Percentiles rank a stretch among this genome's conserved stretches.
These are phyloP conservation scores for Dovyalis caffra DNA, from an alignment of 345 rosid species.

Conservation along the genomic window DNA sequence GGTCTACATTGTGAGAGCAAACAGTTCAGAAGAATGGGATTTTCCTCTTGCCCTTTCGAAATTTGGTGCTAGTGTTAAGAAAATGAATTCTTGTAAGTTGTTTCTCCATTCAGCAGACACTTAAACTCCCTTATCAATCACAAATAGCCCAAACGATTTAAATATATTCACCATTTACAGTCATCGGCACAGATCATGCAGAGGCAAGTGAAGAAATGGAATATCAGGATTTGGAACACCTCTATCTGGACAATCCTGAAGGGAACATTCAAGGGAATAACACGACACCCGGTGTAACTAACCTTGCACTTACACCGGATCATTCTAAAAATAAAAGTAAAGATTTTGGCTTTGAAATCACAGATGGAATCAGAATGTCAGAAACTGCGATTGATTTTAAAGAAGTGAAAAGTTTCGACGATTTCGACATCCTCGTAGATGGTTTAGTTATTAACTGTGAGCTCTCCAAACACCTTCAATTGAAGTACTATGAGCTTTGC, in stretches of 20 bases:
- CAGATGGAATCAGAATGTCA: constrained; percentile 29
- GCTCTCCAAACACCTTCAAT: constrained; percentile 29
- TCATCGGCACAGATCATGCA: background rate
- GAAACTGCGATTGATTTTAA: constrained; percentile 27
- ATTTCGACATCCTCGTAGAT: constrained; percentile 33
- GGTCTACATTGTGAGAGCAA: constrained; percentile 39
- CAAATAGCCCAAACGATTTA: background rate
- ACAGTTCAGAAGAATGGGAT: constrained; percentile 35
- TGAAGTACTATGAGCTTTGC: constrained; percentile 49
- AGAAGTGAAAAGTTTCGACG: constrained; percentile 36
- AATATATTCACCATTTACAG: background rate
- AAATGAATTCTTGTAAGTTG: constrained; percentile 23
- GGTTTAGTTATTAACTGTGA: constrained; percentile 37
- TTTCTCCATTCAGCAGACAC: background rate
- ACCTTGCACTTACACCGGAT: background rate
- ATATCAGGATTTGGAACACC: constrained; percentile 12
- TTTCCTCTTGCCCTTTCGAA: constrained; percentile 39
- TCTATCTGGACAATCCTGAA: background rate
- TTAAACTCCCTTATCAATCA: background rate
- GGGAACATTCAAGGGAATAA: too few species aligned
- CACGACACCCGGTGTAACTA: background rate
- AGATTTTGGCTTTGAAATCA: too few species aligned
- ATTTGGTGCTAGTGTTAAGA: constrained; percentile 17
- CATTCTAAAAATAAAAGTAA: constrained; percentile 25
- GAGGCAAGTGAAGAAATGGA: constrained; percentile 16